Percentiles rank a stretch among this genome's conserved stretches.
Evolutionary conservation across 73 alveolate genomes (phyloP).

Genomic region (Paramecium primaurelia): DNA sequence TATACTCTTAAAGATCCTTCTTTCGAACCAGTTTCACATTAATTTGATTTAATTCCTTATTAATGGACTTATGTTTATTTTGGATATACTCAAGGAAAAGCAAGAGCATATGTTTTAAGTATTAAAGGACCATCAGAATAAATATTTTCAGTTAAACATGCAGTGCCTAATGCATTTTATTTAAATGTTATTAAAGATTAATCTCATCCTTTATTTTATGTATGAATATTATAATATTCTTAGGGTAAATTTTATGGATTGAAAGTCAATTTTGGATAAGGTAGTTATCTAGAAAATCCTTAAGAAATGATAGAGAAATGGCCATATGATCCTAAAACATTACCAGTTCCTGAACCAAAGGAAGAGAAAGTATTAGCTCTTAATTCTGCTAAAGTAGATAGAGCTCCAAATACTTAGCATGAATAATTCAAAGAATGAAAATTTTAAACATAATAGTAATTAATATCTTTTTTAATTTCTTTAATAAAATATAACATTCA

Average conservation of each 20-base stretch:
- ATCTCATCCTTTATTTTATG: not conserved
- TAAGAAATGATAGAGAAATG: conserved; percentile 10
- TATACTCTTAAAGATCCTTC: not conserved
- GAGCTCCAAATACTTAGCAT: not conserved
- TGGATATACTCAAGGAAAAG: not conserved
- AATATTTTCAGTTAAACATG: not conserved
- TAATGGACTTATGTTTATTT: not conserved
- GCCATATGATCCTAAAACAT: not conserved
- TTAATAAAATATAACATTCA: not conserved
- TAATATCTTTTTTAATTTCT: not conserved
- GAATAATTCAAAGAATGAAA: not conserved
- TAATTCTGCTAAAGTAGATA: conserved; percentile 1
- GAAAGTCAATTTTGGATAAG: not conserved
- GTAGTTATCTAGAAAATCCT: not conserved
- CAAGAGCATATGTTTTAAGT: not conserved
- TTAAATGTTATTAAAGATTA: not conserved
- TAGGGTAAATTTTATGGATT: conserved; percentile 35
- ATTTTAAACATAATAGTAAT: not conserved
- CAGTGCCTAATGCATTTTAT: not conserved
- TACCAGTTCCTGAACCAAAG: not conserved
- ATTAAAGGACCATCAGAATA: not conserved
- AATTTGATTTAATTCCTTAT: not conserved
- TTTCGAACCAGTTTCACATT: not conserved
- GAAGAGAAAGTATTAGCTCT: conserved; percentile 33
- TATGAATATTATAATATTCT: not conserved